phyloP scores from a whole-genome alignment of 106 monocot genomes.

The Dioscorea zingiberensis region DNA sequence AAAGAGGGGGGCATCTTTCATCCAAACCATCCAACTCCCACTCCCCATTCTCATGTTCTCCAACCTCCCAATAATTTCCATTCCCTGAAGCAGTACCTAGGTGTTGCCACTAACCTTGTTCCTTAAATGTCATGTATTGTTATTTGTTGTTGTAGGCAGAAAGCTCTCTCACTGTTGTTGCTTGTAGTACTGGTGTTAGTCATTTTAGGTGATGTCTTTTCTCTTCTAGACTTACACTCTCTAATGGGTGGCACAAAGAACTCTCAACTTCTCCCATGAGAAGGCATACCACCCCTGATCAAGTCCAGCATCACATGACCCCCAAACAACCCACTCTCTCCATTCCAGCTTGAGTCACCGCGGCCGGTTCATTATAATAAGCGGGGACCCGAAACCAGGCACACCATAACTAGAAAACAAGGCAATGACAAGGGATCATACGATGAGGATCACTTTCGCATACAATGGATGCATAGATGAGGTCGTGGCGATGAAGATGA shows the following conservation, averaged over 20 bases:
- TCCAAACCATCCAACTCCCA: slow-evolving; percentile 77
- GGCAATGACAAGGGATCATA: slow-evolving; percentile 28
- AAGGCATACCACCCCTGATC: slow-evolving; percentile 1
- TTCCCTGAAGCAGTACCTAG: slow-evolving; percentile 5
- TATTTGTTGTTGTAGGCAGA: not conserved
- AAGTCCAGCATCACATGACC: slow-evolving; percentile 17
- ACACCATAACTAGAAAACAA: not conserved
- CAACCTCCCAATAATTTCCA: slow-evolving; percentile 30
- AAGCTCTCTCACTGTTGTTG: not conserved
- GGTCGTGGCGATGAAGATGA: slow-evolving; percentile 28
- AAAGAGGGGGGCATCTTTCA: slow-evolving; percentile 59
- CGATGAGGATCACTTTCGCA: slow-evolving; percentile 4
- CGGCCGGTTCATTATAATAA: slow-evolving; percentile 8
- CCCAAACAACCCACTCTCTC: slow-evolving; percentile 21
- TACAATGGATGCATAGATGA: slow-evolving; percentile 8
- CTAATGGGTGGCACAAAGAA: slow-evolving; percentile 43
- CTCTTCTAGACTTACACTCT: slow-evolving; percentile 41
- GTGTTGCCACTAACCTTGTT: slow-evolving; percentile 7
- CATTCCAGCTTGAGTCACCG: not conserved
- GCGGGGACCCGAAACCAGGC: not conserved
- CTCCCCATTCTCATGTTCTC: slow-evolving; percentile 34
- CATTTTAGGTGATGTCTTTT: too few species aligned
- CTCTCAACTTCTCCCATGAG: slow-evolving; percentile 21
- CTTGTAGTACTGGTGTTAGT: not conserved
- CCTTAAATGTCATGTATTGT: not conserved